Base-by-base conservation (phyloP, 176 grass and related monocot genomes). In the Tuctoria greenei region DNA sequence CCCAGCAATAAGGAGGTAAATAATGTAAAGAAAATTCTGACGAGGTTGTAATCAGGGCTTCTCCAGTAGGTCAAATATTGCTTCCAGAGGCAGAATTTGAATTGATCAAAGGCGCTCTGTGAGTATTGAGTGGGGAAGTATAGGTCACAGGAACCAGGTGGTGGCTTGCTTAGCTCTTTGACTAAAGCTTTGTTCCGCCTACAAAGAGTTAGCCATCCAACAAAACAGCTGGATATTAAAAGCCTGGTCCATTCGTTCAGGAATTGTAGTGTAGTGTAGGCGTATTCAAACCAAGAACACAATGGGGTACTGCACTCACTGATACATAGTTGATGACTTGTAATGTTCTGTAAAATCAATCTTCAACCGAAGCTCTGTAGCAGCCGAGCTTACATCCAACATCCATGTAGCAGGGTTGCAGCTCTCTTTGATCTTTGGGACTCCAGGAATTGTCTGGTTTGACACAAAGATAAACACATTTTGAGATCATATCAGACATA, bases 401-500 rank as follows among this genome's bases (percentile, higher is more conserved):
- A 97, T 90, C 93, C 93, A 97, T 79, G 93, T 97, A 57, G 93
- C 85, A 78, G 93, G 90, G 79, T 97, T 97, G 72, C 73, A 84
- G 21, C 83, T 84, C 16, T 93, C 85, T 85, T 75, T 72, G 64
- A 97, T 93, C 67, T 75, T 88, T 84, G 82, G 82, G 26, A 97
- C 80, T 78, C 85, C 90, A 75, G 71, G 67, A 84, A 93, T 88
- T 45, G 52, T 76, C 90, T 97, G 58, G 65, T 79, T 69, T 82
- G 16, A 54, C 69, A 58, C 20, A 86, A 23, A 16, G 64, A 61
- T 54, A 47, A 38, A 69, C 56, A 66, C 17, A 77, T 40, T 38
- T 26, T 42, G n/a, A 63, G 35, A 77, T 15, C 69, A 77, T 83
- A 23, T 9, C 5, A 42, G 63, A 79, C 21, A 16, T 55, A 60